A percentile compares a stretch with the other conserved stretches of the same genome.
phyloP scores from a whole-genome alignment of 1,284 basidiomycete species.

The Fomitopsis betulina region DNA sequence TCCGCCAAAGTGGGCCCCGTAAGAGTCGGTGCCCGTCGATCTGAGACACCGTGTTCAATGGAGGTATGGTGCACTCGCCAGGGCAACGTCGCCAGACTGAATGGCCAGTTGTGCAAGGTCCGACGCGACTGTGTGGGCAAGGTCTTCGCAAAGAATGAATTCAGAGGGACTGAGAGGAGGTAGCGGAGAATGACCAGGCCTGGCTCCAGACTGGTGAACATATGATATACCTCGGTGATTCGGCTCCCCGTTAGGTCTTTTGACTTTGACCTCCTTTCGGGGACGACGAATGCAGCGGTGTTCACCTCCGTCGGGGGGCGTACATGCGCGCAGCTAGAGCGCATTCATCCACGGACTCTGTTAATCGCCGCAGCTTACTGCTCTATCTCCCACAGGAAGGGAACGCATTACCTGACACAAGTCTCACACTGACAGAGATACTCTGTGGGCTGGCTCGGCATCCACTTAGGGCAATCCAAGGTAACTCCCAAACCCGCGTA shows the following conservation, averaged over 20 bases:
- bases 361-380: constrained; percentile 9
- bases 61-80: too few relatives aligned
- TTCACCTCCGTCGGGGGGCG: neutral
- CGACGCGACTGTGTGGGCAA: neutral
- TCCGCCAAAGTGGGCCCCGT: too few relatives aligned
- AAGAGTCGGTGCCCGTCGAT: too few relatives aligned
- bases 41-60: too few relatives aligned
- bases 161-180: neutral
- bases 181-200: neutral
- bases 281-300: neutral
- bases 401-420: neutral
- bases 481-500: neutral
- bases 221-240: neutral
- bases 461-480: neutral
- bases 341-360: neutral
- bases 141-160: neutral
- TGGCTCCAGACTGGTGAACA: neutral
- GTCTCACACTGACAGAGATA: neutral
- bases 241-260: neutral
- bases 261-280: neutral
- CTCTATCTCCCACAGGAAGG: constrained; percentile 2
- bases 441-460: neutral
- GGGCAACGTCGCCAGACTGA: too few relatives aligned
- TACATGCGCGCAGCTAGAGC: constrained; percentile 2
- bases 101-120: neutral